Conservation (phyloP, 495 filamentous ascomycete genomes). For the Podospora comata region DNA sequence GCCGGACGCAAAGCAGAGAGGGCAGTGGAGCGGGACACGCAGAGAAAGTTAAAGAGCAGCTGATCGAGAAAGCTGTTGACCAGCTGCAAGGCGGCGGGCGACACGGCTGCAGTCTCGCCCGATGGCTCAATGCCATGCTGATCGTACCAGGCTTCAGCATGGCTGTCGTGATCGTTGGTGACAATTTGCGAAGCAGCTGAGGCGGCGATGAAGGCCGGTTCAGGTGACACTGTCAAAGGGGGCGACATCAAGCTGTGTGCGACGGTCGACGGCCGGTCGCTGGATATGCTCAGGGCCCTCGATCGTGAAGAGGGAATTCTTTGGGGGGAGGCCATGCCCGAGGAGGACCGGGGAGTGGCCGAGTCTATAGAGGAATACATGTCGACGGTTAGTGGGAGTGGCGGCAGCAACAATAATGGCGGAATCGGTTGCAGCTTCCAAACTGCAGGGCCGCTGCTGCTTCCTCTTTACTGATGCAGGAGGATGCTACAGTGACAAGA, state of each 20-base stretch:
- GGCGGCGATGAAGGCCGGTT: constrained; percentile 83
- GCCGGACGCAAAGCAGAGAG: constrained; percentile 75
- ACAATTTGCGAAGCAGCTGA: constrained; percentile 90
- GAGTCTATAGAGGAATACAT: constrained; percentile 30
- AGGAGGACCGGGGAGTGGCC: constrained; percentile 41
- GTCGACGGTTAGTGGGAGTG: constrained; percentile 22
- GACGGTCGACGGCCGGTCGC: constrained; percentile 51
- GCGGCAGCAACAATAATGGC: constrained; percentile 10
- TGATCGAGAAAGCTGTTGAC: constrained; percentile 95
- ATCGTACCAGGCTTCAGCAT: constrained; percentile 61
- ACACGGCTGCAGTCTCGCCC: constrained; percentile 67
- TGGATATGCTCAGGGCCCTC: constrained; percentile 53
- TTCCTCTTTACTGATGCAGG: constrained; percentile 17
- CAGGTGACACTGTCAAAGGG: constrained; percentile 64
- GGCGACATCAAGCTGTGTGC: constrained; percentile 56
- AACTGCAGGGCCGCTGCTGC: constrained; percentile 22
- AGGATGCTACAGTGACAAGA: constrained; percentile 8
- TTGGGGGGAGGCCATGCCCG: constrained; percentile 38
- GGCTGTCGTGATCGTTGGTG: constrained; percentile 77
- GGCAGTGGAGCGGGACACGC: constrained; percentile 75
- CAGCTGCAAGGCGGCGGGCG: constrained; percentile 68
- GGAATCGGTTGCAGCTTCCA: constrained; percentile 7
- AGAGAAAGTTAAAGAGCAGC: constrained; percentile 82
- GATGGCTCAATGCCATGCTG: constrained; percentile 61
- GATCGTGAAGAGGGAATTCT: constrained; percentile 36